A percentile compares a stretch with the other conserved stretches of the same genome.
Conservation (phyloP, 2,329 filamentous ascomycete species). For the Nannizzia gypsea region DNA sequence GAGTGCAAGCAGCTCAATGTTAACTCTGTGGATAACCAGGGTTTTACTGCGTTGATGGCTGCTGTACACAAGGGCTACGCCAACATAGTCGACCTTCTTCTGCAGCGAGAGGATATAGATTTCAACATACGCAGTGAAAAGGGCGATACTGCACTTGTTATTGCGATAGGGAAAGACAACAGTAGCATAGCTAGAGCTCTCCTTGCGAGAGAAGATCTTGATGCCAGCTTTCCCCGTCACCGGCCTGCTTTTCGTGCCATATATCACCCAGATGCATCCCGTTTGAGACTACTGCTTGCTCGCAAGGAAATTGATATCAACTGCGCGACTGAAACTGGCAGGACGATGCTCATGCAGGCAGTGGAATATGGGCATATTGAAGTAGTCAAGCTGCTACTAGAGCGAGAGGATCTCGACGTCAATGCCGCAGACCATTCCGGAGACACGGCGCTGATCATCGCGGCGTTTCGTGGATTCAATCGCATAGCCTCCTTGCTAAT, state of each 20-base stretch:
- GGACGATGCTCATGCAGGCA: conserved; percentile 1
- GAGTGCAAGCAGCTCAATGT: neutral
- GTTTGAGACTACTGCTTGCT: neutral
- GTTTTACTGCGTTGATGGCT: neutral
- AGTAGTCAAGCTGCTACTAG: conserved; percentile 21
- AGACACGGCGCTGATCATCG: neutral
- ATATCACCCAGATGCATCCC: neutral
- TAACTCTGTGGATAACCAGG: conserved; percentile 3
- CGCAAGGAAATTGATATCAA: neutral
- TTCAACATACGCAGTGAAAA: neutral
- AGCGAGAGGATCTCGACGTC: conserved; percentile 2
- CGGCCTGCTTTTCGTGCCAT: neutral
- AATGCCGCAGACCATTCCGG: neutral
- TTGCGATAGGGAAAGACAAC: neutral
- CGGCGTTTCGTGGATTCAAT: conserved; percentile 20
- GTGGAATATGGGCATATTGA: conserved; percentile 21
- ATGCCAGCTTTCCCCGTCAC: neutral
- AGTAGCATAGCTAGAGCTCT: neutral
- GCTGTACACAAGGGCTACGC: neutral
- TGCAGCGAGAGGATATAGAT: neutral
- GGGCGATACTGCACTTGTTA: neutral
- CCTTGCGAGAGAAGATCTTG: neutral
- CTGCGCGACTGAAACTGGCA: neutral
- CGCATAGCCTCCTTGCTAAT: conserved; percentile 23
- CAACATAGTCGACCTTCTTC: neutral